Evolutionary conservation across 2,329 filamentous ascomycete species (phyloP), one percentile per base, ranked within the genome.

Genomic region (Botrytis tulipae): DNA sequence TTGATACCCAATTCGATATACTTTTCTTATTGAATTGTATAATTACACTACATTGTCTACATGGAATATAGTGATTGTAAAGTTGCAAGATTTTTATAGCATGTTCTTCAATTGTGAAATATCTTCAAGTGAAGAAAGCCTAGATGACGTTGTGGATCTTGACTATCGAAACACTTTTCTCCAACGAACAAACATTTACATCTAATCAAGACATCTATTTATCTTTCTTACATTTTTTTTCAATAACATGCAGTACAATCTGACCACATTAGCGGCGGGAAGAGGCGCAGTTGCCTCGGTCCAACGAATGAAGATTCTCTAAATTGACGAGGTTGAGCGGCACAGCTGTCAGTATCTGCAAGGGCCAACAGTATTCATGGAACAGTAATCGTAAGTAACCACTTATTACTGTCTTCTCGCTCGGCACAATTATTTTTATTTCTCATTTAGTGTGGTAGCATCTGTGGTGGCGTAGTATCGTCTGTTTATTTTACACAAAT

Each of bases 201-300:
- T 67, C 32, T 40, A 22, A 67, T n/a, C 7, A 37, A 51, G 14
- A 4, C 40, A n/a, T 54, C 32, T 32, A 42, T 40, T 61, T 22
- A 35, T 61, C 22, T 61, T 61, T 72, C 71, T 68, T 72, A 72
- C 32, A 22, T 37, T 29, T n/a, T 20, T 32, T 32, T 59, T 48
- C 22, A 46, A 44, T 32, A 72, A 57, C 16, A 57, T 60, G 51
- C 62, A 72, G 63, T 35, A 61, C 29, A 66, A 72, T 61, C 42
- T 68, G 29, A 72, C 62, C 9, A 37, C 29, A 20, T 60, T 72
- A 72, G 63, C 62, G 71, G 63, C 71, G 63, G 32, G 63, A 72
- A 72, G 54, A 72, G 71, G 71, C 63, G 71, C 63, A 72, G 71
- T 69, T 60, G 42, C 51, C 62, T 69, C 71, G 35, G 29, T 69